Evolutionary conservation across 2,329 filamentous ascomycete species (phyloP), one percentile per base, ranked within the genome.

Genomic region (Hymenoscyphus repandus): DNA sequence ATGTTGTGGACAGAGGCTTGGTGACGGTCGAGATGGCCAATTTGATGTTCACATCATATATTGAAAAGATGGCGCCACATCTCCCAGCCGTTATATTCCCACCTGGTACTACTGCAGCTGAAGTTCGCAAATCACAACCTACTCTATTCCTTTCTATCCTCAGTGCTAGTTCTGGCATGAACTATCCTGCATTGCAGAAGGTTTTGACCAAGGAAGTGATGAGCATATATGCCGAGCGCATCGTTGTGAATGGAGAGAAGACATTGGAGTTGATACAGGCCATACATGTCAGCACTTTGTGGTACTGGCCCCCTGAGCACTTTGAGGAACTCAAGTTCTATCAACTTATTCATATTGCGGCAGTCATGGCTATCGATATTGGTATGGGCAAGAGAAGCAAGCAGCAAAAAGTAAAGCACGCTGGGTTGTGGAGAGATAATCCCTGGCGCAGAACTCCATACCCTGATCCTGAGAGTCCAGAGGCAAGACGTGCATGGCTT

Each of bases 141-240:
- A 74, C 79, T 2, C 72, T 90, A 7, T 90, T 90, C 61, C 73
- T 88, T n/a, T 75, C 86, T 30, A 73, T 90, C 60, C 79, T 90
- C 68, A 61, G 60, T 55, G 79, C 84, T 0, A 82, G 80, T 7
- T 78, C 84, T 5, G 77, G 82, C 4, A 79, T 79, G 9, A 71
- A 73, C 17, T 74, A 76, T 18, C 65, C 65, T 60, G 55, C 62
- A 5, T 58, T 77, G 4, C 72, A 74, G 36, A 66, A 65, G 6
- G 59, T 62, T 22, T 65, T 78, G 34, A 75, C 75, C 47, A 70
- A 70, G 36, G 74, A 78, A 57, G 64, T 77, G 34, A 68, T 78
- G 52, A 69, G 68, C 40, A 66, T 72, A 18, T 77, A 74, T 61
- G 72, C 74, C 6, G 70, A 74, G 13, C 66, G 69, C 33, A 74